A percentile compares a stretch with the other conserved stretches of the same genome.
Evolutionary conservation across 2,329 filamentous ascomycete species (phyloP).

Genomic region (Hypoxylon sp.): DNA sequence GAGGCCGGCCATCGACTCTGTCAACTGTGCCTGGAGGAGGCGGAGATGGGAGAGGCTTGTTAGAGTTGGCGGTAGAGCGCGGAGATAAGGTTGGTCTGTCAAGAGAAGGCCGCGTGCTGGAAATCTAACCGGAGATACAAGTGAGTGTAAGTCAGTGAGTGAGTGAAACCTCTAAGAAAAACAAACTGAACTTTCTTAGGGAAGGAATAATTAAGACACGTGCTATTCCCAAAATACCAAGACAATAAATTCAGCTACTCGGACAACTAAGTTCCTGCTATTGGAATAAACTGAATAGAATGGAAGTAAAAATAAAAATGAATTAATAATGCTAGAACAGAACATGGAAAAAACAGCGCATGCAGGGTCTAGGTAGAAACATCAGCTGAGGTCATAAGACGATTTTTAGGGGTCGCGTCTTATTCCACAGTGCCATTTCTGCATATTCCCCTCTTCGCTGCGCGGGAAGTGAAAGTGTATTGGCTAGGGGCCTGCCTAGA

Average conservation of each 20-base stretch:
- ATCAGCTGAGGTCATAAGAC: constrained; percentile 41
- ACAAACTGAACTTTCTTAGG: constrained; percentile 4
- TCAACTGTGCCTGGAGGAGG: constrained; percentile 55
- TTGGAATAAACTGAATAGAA: constrained; percentile 19
- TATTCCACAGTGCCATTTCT: constrained; percentile 16
- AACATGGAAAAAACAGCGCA: constrained; percentile 37
- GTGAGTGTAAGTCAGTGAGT: constrained; percentile 33
- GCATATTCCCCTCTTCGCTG: constrained; percentile 19
- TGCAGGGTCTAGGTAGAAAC: constrained; percentile 39
- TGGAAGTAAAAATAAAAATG: constrained; percentile 8
- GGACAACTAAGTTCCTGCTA: constrained; percentile 14
- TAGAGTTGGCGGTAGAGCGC: constrained; percentile 55
- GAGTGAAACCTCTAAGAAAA: constrained; percentile 1
- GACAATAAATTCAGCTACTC: constrained; percentile 21
- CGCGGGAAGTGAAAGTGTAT: constrained; percentile 9
- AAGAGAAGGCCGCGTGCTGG: constrained; percentile 39
- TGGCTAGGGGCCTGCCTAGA: not conserved
- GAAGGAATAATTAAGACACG: constrained; percentile 18
- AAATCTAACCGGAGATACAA: constrained; percentile 32
- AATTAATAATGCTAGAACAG: constrained; percentile 18
- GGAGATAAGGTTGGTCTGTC: constrained; percentile 38
- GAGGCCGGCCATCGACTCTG: constrained; percentile 50
- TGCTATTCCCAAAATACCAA: constrained; percentile 23
- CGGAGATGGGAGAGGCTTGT: constrained; percentile 66
- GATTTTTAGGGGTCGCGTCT: constrained; percentile 30